These are phyloP conservation scores for Apostasia ramifera DNA, from an alignment of 106 monocot species.

Conservation along the genomic window DNA sequence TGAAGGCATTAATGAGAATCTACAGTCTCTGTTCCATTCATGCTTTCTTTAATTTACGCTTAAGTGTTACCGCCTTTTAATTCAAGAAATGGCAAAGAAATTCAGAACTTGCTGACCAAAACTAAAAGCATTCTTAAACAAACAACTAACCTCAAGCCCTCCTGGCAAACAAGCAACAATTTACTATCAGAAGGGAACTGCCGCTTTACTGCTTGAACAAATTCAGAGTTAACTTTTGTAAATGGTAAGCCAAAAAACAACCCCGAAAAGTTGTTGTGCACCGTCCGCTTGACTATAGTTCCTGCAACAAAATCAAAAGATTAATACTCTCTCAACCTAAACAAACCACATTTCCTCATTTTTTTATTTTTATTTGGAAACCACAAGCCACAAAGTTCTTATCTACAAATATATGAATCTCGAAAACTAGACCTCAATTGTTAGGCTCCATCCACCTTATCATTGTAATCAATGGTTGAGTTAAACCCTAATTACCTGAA, in stretches of 20 bases:
- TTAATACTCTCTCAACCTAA: not conserved
- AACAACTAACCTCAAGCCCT: conserved; percentile 77
- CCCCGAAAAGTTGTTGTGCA: conserved; percentile 91
- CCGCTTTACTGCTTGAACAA: conserved; percentile 47
- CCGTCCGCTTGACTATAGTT: conserved; percentile 66
- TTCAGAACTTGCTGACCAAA: no score
- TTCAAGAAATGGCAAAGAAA: not conserved
- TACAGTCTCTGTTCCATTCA: no score
- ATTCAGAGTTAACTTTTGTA: conserved; percentile 83
- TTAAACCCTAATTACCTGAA: no score
- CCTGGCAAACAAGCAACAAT: conserved; percentile 82
- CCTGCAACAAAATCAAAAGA: conserved; percentile 26
- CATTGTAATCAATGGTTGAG: not conserved
- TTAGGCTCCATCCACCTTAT: no score
- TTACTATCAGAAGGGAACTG: conserved; percentile 69
- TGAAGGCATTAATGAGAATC: no score
- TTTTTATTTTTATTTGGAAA: not conserved
- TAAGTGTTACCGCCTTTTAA: not conserved
- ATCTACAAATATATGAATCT: not conserved
- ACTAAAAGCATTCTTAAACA: no score
- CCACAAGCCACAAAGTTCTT: not conserved
- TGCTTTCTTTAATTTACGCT: no score
- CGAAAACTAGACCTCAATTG: not conserved
- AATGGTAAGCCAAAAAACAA: conserved; percentile 82
- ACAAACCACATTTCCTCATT: not conserved